Evolutionary conservation across 148 eudicot genomes (phyloP), one percentile per base, ranked within the genome.

Genomic region (Vaccinium myrtillus): DNA sequence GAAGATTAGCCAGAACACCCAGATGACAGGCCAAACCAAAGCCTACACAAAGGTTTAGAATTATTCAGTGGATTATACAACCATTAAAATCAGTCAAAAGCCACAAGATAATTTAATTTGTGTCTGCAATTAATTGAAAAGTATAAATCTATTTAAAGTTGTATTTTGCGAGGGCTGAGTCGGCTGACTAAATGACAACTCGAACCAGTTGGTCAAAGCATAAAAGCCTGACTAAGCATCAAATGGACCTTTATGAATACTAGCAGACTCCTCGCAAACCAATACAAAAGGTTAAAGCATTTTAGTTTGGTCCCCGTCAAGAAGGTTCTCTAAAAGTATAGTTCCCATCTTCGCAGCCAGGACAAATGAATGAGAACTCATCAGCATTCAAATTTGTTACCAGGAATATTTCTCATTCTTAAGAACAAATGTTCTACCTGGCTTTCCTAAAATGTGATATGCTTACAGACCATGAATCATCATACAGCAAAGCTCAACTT

Each of bases 21-120:
- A 97, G 93, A 85, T 97, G 99, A 87, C 98, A 95, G 86, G 98
- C 99, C 90, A 95, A 90, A 67, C 99, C 99, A 85, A 97, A 95
- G 63, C 99, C 98, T 95, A 88, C 86, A 90, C 48, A 73, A 83
- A 14, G 13, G 39, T 51, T 79, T 25, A 58, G 65, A 81, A 58
- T 14, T n/a, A 55, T 49, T 15, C 43, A 32, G 23, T 15, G 56
- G 58, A 79, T 50, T 59, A 51, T 77, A 14, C 11, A 65, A 11
- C 3, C 59, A 84, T 63, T 55, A 23, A 59, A 80, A 14, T 43
- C 30, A 30, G 73, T 48, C 65, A 59, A 83, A 3, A 55, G 50
- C 53, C 55, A 79, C 21, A 71, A 18, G 23, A 2, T 10, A 49
- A 14, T 50, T 69, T 0, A 49, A 27, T 16, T 21, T 8, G 16